phyloP scores from a whole-genome alignment of 768 basidiomycete species.

The Suillus cothurnatus region DNA sequence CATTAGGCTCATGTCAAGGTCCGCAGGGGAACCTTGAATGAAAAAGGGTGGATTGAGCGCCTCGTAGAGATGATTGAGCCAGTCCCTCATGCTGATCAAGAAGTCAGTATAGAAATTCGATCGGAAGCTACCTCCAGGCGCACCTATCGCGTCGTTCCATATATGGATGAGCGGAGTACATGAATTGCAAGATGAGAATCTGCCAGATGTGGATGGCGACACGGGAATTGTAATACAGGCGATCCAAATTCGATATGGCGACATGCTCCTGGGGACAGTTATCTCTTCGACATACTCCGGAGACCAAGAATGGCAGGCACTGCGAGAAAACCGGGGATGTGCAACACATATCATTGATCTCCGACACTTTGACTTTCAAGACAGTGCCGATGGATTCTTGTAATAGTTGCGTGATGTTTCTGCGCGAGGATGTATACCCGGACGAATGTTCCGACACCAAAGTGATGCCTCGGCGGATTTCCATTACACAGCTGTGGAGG shows the following conservation, averaged over 20 bases:
- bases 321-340: constrained; percentile 36
- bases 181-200: constrained; percentile 46
- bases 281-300: constrained; percentile 32
- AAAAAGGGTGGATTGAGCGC: constrained; percentile 50
- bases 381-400: constrained; percentile 25
- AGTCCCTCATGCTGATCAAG: constrained; percentile 25
- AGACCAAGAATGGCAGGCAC: constrained; percentile 39
- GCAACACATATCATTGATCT: constrained; percentile 37
- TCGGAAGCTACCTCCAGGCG: not conserved
- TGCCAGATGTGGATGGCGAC: constrained; percentile 51
- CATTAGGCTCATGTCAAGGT: constrained; percentile 38
- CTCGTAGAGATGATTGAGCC: constrained; percentile 50
- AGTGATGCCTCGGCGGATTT: not conserved
- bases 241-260: constrained; percentile 22
- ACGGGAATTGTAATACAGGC: constrained; percentile 42
- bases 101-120: not conserved
- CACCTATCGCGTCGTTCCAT: constrained; percentile 12
- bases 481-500: not conserved
- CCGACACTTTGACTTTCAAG: constrained; percentile 30
- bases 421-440: constrained; percentile 15
- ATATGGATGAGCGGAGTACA: constrained; percentile 19
- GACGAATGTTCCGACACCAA: not conserved
- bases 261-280: constrained; percentile 44
- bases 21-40: constrained; percentile 44
- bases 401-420: constrained; percentile 26